phyloP scores from a whole-genome alignment of 2,329 filamentous ascomycete genomes.

The Fusarium floridanum region DNA sequence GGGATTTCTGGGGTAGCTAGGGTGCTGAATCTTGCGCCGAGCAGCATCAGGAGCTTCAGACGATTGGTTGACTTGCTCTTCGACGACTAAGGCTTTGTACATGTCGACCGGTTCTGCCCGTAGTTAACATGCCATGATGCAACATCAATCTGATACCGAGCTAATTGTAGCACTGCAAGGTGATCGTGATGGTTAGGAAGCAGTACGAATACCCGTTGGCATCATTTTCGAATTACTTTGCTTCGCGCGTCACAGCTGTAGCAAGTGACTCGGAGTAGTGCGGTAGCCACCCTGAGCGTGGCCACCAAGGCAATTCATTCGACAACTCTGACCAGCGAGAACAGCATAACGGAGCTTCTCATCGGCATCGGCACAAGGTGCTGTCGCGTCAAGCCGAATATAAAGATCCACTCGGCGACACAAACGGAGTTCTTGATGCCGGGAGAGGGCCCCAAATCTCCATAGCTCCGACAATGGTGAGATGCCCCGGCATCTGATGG shows the following conservation, averaged over 20 bases:
- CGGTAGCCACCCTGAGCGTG: neutral
- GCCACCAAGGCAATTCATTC: neutral
- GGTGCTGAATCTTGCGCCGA: neutral
- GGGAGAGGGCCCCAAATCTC: neutral
- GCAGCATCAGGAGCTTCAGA: neutral
- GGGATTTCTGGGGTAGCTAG: slow-evolving; percentile 1
- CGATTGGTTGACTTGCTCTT: neutral
- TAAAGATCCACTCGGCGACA: neutral
- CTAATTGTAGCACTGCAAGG: neutral
- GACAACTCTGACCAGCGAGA: neutral
- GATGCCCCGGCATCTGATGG: neutral
- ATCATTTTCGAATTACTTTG: neutral
- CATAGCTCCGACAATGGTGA: slow-evolving; percentile 6
- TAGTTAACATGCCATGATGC: neutral
- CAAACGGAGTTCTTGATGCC: neutral
- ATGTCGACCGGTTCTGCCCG: neutral
- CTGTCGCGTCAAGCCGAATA: neutral
- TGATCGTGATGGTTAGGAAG: neutral
- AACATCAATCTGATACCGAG: neutral
- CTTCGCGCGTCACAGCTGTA: neutral
- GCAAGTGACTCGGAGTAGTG: neutral
- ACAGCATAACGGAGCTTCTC: neutral
- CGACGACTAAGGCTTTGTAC: neutral
- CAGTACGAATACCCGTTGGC: neutral
- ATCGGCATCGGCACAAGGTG: neutral